phyloP scores from a whole-genome alignment of 768 basidiomycete genomes.

The Suillus subaureus region DNA sequence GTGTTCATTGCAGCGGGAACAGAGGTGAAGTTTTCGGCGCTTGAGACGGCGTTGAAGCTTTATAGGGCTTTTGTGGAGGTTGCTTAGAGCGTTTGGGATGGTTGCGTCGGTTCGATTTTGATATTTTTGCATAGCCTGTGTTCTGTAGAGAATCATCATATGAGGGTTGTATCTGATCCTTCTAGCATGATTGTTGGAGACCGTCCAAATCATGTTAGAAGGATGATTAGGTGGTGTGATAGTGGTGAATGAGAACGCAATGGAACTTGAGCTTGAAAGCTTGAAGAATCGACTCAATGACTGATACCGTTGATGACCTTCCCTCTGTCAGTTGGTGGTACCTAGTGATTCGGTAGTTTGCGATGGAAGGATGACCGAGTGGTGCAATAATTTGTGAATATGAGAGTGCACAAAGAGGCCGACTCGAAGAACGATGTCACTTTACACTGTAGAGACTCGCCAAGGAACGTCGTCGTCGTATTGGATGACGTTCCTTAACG shows the following conservation, averaged over 20 bases:
- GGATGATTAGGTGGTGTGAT: not conserved
- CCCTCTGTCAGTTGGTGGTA: not conserved
- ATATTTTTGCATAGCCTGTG: not conserved
- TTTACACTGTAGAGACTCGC: not conserved
- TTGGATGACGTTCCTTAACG: too few relatives aligned
- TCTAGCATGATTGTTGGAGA: not conserved
- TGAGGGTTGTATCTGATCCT: not conserved
- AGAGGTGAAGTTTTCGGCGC: constrained; percentile 47
- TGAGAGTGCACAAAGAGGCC: not conserved
- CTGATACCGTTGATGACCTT: not conserved
- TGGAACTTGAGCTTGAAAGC: not conserved
- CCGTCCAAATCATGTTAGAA: not conserved
- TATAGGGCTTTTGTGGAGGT: constrained; percentile 16
- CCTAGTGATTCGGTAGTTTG: not conserved
- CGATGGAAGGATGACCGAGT: not conserved
- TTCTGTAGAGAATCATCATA: not conserved
- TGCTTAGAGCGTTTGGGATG: not conserved
- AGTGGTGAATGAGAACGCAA: not conserved
- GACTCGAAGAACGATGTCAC: not conserved
- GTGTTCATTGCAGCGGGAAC: constrained; percentile 75
- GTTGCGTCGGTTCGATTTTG: not conserved
- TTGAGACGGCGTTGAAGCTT: constrained; percentile 11
- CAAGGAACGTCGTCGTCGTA: not conserved
- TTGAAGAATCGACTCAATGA: not conserved
- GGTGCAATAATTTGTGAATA: not conserved